Conservation (phyloP, 1,139 yeast species). For the Pichia sp. region DNA sequence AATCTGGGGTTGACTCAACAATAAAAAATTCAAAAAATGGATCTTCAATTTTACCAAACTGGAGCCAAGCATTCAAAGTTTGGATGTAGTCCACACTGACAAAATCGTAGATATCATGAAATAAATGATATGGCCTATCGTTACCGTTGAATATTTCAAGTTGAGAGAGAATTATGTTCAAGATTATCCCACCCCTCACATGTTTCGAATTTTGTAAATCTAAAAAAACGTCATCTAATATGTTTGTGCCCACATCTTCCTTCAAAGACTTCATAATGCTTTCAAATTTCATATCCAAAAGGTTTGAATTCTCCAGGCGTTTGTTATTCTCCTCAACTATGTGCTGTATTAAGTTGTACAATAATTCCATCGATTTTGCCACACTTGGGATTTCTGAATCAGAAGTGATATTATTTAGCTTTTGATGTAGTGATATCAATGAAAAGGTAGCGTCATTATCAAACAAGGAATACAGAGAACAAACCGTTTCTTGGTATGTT, state of each 20-base stretch:
- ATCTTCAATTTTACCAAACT: conserved; percentile 70
- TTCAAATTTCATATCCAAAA: conserved; percentile 35
- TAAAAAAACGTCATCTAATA: conserved; percentile 43
- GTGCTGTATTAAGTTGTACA: conserved; percentile 51
- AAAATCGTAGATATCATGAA: conserved; percentile 49
- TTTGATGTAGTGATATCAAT: conserved; percentile 47
- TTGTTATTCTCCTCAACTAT: conserved; percentile 42
- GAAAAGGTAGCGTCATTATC: conserved; percentile 35
- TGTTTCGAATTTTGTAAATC: conserved; percentile 52
- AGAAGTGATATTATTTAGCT: conserved; percentile 22
- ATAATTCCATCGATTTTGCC: conserved; percentile 45
- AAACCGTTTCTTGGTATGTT: conserved; percentile 24
- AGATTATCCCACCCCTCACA: conserved; percentile 67
- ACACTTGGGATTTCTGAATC: conserved; percentile 24
- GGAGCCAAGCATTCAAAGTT: conserved; percentile 77
- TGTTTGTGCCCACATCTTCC: conserved; percentile 42
- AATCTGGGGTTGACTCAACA: conserved; percentile 30
- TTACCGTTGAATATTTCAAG: conserved; percentile 66
- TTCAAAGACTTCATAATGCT: conserved; percentile 41
- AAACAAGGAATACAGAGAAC: neutral
- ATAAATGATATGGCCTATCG: conserved; percentile 47
- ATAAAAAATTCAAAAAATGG: conserved; percentile 82
- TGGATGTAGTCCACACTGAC: conserved; percentile 62
- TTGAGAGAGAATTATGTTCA: conserved; percentile 58
- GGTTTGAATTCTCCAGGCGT: conserved; percentile 29